Base-by-base conservation (phyloP, 306 rosid species). In the Rubus idaeus region DNA sequence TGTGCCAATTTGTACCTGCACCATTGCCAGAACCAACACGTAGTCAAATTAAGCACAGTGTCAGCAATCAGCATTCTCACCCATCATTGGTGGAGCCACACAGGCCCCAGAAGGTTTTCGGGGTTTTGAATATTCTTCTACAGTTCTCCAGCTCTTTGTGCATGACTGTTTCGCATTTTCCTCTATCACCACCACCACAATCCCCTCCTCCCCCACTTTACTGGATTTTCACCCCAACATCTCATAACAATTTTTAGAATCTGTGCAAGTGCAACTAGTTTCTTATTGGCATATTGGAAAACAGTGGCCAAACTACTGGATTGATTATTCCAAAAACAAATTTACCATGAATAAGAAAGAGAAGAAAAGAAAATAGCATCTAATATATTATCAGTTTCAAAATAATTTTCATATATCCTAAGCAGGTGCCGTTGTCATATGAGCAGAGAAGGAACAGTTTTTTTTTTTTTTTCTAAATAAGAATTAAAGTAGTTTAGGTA, bases 1-100 rank as follows among this genome's bases (percentile, higher is more conserved):
- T 3, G 96, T 75, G 3, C 99, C 98, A 84, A 96, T 91, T 83
- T 93, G 99, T 56, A 96, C 96, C 99, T 96, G 91, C 77, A 84
- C 66, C 78, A 41, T 35, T 75, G 75, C 39, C 45, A 78, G 41
- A 85, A 75, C 61, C 63, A 75, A 74, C 78, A 82, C 67, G 68
- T 8, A 52, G 53, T 57, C 64, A 58, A 39, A 45, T 53, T 47
- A 47, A 75, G 20, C 40, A 18, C 23, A 60, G 10, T 37, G 44
- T 65, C 35, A 42, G 23, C 26, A 64, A 39, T 39, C 2, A 40
- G 46, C 47, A 64, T 39, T 41, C 69, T 39, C 41, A 35, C 70
- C 6, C 26, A 37, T 63, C 68, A 63, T 6, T 40, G 26, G 70
- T 65, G 26, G 23, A 40, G 26, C 49, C 26, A 18, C 0, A 39